Evolutionary conservation across 2,329 filamentous ascomycete species (phyloP).

Genomic region (Beauveria bassiana): DNA sequence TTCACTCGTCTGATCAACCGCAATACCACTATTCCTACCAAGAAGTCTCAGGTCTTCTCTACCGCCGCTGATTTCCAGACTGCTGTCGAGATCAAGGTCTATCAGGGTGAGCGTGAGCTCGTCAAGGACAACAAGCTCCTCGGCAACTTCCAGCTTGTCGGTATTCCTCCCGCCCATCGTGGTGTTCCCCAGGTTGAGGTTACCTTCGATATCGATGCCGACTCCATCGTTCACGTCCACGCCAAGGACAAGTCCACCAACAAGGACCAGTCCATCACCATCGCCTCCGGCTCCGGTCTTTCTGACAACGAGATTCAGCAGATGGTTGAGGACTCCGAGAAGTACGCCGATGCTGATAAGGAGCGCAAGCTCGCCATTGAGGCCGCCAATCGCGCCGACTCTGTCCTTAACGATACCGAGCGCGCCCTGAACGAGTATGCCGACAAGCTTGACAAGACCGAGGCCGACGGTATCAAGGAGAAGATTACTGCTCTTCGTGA

Average conservation of each 20-base stretch:
- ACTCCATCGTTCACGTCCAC: constrained; percentile 95
- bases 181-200: constrained; percentile 96
- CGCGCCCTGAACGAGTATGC: constrained; percentile 96
- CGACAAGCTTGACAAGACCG: constrained; percentile 92
- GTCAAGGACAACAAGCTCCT: constrained; percentile 98
- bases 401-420: constrained; percentile 94
- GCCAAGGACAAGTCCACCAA: constrained; percentile 99
- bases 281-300: constrained; percentile 94
- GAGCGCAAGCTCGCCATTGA: constrained; percentile 94
- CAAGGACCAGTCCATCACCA: constrained; percentile 99
- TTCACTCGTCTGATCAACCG: constrained; percentile 98
- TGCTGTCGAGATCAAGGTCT: constrained; percentile 98
- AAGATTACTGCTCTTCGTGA: constrained; percentile 83
- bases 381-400: constrained; percentile 94
- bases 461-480: constrained; percentile 87
- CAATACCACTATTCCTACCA: constrained; percentile 98
- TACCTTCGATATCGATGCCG: constrained; percentile 96
- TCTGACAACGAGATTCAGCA: constrained; percentile 89
- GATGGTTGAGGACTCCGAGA: constrained; percentile 98
- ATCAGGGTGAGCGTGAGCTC: constrained; percentile 98
- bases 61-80: constrained; percentile 98
- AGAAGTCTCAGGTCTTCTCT: constrained; percentile 98
- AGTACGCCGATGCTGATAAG: constrained; percentile 91
- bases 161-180: constrained; percentile 91
- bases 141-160: constrained; percentile 98